A percentile compares a stretch with the other conserved stretches of the same genome.
Evolutionary conservation across 2,329 filamentous ascomycete genomes (phyloP).

Genomic region (Pseudogymnoascus sp.): DNA sequence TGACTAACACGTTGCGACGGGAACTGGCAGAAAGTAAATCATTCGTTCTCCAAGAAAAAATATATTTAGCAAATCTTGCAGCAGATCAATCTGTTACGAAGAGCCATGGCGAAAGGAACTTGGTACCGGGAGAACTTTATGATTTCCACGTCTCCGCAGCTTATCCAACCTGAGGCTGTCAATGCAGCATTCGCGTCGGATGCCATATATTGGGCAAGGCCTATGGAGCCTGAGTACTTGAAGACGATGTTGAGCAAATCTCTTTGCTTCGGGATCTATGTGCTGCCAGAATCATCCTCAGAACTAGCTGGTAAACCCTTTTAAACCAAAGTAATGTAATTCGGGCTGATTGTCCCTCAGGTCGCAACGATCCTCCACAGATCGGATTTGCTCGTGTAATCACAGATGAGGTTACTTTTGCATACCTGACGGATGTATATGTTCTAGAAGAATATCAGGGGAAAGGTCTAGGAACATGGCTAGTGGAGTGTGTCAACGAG

Average conservation of each 20-base stretch:
- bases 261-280: conserved; percentile 52
- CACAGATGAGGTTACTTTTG: conserved; percentile 61
- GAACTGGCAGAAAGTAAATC: neutral
- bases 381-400: conserved; percentile 56
- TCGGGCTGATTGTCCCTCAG: conserved; percentile 11
- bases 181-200: conserved; percentile 49
- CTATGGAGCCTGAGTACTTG: conserved; percentile 40
- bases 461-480: conserved; percentile 55
- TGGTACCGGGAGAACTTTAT: conserved; percentile 49
- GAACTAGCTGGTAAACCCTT: conserved; percentile 26
- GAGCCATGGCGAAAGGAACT: conserved; percentile 18
- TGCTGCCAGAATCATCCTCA: conserved; percentile 27
- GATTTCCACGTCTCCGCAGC: conserved; percentile 50
- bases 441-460: conserved; percentile 51
- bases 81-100: neutral
- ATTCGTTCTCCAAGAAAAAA: neutral
- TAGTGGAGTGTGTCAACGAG: conserved; percentile 54
- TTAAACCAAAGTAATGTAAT: neutral
- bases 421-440: conserved; percentile 63
- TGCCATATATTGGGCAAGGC: conserved; percentile 52
- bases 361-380: conserved; percentile 26
- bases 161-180: conserved; percentile 46
- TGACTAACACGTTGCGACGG: neutral
- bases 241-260: conserved; percentile 48
- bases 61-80: neutral